phyloP scores from a whole-genome alignment of 176 grass and related monocot genomes.

The Oryza australiensis region DNA sequence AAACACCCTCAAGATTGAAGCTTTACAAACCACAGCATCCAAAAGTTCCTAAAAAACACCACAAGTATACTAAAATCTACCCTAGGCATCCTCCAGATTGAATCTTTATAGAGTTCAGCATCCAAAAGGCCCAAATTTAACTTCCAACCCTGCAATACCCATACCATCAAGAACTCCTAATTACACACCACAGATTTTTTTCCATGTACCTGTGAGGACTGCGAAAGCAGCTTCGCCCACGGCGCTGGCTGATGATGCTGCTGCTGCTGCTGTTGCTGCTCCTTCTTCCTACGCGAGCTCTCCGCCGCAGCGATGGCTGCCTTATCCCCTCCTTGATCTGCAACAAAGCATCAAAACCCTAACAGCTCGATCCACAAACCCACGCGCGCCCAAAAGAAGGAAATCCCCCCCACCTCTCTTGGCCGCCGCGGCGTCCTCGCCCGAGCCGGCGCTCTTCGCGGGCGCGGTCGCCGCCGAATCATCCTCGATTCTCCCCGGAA shows the following conservation, averaged over 20 bases:
- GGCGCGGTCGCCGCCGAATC: constrained; percentile 34
- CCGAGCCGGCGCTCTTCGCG: constrained; percentile 30
- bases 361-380: constrained; percentile 26
- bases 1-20: constrained; percentile 23
- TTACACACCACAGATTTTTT: neutral
- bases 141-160: constrained; percentile 16
- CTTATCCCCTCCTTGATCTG: constrained; percentile 67
- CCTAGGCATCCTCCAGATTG: constrained; percentile 13
- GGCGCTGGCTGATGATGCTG: constrained; percentile 30
- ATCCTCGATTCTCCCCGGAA: constrained; percentile 35
- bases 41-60: neutral
- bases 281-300: constrained; percentile 42
- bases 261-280: constrained; percentile 43
- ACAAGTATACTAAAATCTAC: neutral
- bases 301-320: neutral
- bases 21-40: neutral
- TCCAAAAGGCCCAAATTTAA: constrained; percentile 21
- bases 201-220: constrained; percentile 64
- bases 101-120: constrained; percentile 2
- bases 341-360: constrained; percentile 44
- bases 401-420: constrained; percentile 40
- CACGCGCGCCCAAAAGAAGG: neutral
- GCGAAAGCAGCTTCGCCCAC: constrained; percentile 95
- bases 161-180: neutral
- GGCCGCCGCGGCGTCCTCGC: constrained; percentile 19